Percentiles rank a stretch among this genome's conserved stretches.
These are phyloP conservation scores for Podospora fimiseda DNA, from an alignment of 495 filamentous ascomycete genomes.

Conservation along the genomic window DNA sequence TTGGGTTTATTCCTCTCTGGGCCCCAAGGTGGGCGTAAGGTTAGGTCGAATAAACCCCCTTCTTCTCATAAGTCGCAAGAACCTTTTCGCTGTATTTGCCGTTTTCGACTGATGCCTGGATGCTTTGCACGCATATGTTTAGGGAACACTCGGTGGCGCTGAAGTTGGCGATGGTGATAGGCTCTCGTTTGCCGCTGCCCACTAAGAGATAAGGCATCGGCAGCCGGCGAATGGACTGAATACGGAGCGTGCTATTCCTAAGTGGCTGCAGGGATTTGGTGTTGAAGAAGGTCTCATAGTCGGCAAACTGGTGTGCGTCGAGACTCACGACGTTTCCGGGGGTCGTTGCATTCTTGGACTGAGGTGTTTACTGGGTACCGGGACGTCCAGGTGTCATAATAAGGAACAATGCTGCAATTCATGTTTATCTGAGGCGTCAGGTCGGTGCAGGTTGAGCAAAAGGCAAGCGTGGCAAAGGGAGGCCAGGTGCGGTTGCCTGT, in stretches of 20 bases:
- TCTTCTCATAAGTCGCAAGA: background rate
- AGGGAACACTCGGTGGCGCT: constrained; percentile 2
- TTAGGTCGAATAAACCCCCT: background rate
- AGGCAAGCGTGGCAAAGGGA: background rate
- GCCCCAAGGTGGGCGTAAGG: background rate
- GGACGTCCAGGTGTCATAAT: background rate
- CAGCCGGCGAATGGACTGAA: background rate
- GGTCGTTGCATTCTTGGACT: background rate
- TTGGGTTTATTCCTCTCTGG: background rate
- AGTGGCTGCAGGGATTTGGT: background rate
- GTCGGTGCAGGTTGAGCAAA: constrained; percentile 1
- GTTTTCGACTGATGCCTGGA: background rate
- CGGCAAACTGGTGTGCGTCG: background rate
- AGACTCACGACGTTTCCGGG: background rate
- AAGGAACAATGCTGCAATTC: no score
- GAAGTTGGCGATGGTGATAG: background rate
- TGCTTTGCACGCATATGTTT: background rate
- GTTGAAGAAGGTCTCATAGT: background rate
- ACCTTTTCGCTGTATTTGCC: background rate
- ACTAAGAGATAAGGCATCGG: background rate
- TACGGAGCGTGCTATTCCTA: background rate
- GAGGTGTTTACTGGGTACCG: background rate
- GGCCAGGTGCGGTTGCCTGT: constrained; percentile 5
- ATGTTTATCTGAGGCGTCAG: background rate
- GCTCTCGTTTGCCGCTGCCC: background rate